Conservation (phyloP, 768 basidiomycete genomes). For the Lactifluus pinguis region DNA sequence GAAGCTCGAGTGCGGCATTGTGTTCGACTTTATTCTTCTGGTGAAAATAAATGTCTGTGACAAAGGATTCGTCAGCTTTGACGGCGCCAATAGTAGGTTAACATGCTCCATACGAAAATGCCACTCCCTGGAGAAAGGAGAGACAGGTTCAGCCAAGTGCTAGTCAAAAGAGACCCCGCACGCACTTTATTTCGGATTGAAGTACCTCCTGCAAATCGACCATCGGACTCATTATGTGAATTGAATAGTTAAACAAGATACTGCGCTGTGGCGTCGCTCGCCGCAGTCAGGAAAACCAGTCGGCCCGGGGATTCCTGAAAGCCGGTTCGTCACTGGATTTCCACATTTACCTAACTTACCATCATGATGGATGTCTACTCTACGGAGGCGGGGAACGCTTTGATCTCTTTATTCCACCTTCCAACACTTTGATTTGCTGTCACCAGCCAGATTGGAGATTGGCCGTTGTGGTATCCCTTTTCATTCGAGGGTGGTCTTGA, state of each 20-base stretch:
- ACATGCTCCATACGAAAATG: conserved; percentile 51
- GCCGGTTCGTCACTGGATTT: too few species aligned
- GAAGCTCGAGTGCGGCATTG: conserved; percentile 53
- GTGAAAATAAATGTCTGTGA: conserved; percentile 71
- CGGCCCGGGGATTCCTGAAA: too few species aligned
- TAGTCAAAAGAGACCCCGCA: neutral
- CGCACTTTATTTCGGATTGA: conserved; percentile 52
- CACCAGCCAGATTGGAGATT: neutral
- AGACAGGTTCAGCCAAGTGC: neutral
- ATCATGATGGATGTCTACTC: too few species aligned
- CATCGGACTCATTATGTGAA: conserved; percentile 24
- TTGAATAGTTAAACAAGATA: too few species aligned
- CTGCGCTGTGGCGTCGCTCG: too few species aligned
- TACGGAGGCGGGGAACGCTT: neutral
- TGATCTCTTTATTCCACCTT: neutral
- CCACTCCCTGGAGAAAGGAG: conserved; percentile 49
- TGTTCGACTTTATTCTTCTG: conserved; percentile 56
- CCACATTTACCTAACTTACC: too few species aligned
- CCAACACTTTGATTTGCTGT: neutral
- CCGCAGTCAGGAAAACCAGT: too few species aligned
- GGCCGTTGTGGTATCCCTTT: neutral
- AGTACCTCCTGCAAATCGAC: conserved; percentile 51
- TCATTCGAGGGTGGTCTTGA: neutral
- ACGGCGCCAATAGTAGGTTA: neutral
- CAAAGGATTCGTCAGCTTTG: neutral